Base-by-base conservation (phyloP, 495 filamentous ascomycete genomes). In the Bryoglossum gracile region DNA sequence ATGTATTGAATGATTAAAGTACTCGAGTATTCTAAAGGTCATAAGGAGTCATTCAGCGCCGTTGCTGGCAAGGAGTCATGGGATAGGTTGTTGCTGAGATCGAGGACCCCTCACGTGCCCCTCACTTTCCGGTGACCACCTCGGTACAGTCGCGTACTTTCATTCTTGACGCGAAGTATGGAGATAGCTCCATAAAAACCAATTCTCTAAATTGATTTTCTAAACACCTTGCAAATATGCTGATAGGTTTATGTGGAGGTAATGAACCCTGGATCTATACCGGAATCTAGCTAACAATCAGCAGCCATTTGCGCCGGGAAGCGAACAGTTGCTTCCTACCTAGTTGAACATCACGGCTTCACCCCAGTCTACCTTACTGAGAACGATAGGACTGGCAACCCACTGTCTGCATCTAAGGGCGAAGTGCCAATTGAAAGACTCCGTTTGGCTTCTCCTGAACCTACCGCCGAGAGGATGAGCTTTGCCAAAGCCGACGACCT, bases 281-380 rank as follows among this genome's bases (percentile, higher is more conserved):
- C 14, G 1, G 10, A 26, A 0, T 48, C 16, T 11, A 25, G n/a
- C 36, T 39, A 46, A 41, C 22, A 13, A 14, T 18, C 17, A 10
- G 19, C 25, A 57, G 90, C 84, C 48, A 87, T 95, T 48, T 95
- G 88, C 64, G 81, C 91, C 24, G 92, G 92, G 50, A 95, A 94
- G 66, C 78, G 80, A 57, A 84, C 87, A 10, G 81, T 96, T 36
- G 88, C 89, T 39, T 71, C 84, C 24, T 60, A 90, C 59, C 76
- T 98, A 10, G 76, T 87, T 49, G 68, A 84, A 21, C 69, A 86
- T 33, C 80, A 94, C 60, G 82, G 75, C 21, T 98, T 96, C 59
- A 77, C 69, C 33, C 73, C 69, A 8, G 64, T 89, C 21, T 65
- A 64, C 35, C 58, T 83, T 30, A 48, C 51, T 4, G 41, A 43